phyloP scores from a whole-genome alignment of 2,329 filamentous ascomycete species.

The Albifimbria verrucaria region DNA sequence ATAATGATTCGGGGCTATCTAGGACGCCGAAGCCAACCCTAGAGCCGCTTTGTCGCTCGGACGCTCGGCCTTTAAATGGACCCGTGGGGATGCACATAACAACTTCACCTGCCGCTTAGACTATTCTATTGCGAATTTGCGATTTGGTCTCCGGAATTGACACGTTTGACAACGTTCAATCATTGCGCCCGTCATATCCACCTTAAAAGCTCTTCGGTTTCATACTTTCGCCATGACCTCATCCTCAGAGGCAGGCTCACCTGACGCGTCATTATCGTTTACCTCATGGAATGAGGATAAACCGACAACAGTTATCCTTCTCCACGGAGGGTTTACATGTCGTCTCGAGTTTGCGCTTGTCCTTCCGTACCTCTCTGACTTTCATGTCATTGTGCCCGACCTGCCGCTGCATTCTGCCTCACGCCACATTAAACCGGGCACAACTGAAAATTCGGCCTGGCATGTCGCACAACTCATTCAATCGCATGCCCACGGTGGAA shows the following conservation, averaged over 20 bases:
- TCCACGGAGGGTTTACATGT: constrained; percentile 28
- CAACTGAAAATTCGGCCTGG: constrained; percentile 25
- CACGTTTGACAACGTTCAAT: background rate
- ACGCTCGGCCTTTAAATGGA: background rate
- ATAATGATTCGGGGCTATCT: no score
- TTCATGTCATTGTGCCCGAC: constrained; percentile 37
- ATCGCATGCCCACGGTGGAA: constrained; percentile 27
- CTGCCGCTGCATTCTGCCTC: constrained; percentile 36
- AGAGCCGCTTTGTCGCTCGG: background rate
- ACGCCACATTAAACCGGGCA: constrained; percentile 25
- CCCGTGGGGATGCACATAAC: background rate
- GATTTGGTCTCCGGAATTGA: background rate
- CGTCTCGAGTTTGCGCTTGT: constrained; percentile 31
- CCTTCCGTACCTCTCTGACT: constrained; percentile 29
- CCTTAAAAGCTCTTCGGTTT: background rate
- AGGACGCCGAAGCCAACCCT: background rate
- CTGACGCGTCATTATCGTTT: background rate
- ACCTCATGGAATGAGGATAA: constrained; percentile 19
- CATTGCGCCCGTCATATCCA: background rate
- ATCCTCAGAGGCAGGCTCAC: background rate
- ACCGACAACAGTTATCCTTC: constrained; percentile 24
- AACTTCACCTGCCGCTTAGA: background rate
- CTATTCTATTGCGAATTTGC: background rate
- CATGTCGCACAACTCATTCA: constrained; percentile 32
- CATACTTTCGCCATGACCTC: background rate